Percentiles rank a stretch among this genome's conserved stretches.
Conservation (phyloP, 1,284 basidiomycete species). For the Vanrija sp. region DNA sequence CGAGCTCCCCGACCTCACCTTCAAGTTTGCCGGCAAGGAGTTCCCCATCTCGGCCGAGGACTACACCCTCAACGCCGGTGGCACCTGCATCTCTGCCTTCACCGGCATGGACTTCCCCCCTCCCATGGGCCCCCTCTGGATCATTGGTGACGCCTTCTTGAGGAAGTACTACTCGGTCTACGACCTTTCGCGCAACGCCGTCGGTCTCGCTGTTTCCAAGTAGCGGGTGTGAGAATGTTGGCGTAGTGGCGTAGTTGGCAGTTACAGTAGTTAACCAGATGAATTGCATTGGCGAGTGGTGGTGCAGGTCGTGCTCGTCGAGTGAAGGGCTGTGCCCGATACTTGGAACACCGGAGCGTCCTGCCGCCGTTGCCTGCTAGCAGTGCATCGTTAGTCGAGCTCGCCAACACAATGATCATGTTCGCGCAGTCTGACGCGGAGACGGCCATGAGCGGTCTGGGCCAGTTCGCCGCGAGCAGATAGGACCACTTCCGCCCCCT, state of each 20-base stretch:
- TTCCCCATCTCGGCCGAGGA: slow-evolving; percentile 79
- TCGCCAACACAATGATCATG: too few species aligned
- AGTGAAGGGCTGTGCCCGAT: background rate
- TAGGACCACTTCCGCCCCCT: too few species aligned
- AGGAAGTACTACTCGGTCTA: slow-evolving; percentile 92
- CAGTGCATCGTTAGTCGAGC: too few species aligned
- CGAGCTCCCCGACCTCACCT: slow-evolving; percentile 76
- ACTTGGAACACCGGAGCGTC: too few species aligned
- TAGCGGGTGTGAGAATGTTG: slow-evolving; percentile 6
- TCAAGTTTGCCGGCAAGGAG: slow-evolving; percentile 74
- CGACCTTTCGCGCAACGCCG: slow-evolving; percentile 63
- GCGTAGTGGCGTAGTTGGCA: background rate
- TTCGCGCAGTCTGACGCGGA: too few species aligned
- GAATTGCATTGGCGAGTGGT: background rate
- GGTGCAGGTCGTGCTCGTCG: background rate
- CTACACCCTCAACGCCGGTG: slow-evolving; percentile 83
- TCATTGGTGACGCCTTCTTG: slow-evolving; percentile 81
- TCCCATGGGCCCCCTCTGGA: slow-evolving; percentile 84
- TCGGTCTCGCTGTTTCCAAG: slow-evolving; percentile 37
- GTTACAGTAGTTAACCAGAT: too few species aligned
- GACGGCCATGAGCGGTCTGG: too few species aligned
- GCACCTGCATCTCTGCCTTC: slow-evolving; percentile 92
- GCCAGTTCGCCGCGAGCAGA: too few species aligned
- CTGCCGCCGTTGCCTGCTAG: too few species aligned
- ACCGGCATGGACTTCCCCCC: slow-evolving; percentile 87